phyloP scores from a whole-genome alignment of 257 asterid species.

The Henckelia pumila region DNA sequence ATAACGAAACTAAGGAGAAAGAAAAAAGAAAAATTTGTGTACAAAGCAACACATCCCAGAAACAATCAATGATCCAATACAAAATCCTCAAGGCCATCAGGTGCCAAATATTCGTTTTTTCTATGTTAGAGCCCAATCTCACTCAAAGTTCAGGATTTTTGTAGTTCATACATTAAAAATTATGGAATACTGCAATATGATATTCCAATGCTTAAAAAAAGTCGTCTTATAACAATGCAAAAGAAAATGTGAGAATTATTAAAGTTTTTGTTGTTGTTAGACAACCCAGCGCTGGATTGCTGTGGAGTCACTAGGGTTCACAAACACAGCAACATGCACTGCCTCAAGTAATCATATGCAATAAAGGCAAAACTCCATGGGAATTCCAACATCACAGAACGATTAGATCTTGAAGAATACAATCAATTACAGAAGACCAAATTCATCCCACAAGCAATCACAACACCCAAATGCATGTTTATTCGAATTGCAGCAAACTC shows the following conservation, averaged over 20 bases:
- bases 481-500: constrained; percentile 26
- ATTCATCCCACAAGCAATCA: background rate
- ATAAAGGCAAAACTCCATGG: constrained; percentile 21
- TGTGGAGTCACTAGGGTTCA: constrained; percentile 27
- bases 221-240: constrained; percentile 16
- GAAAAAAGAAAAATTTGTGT: constrained; percentile 13
- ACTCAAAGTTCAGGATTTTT: constrained; percentile 17
- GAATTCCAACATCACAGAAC: constrained; percentile 23
- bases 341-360: constrained; percentile 15
- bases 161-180: constrained; percentile 14
- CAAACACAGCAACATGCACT: constrained; percentile 37
- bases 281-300: constrained; percentile 21
- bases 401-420: constrained; percentile 48
- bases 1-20: too few species aligned
- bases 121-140: constrained; percentile 18
- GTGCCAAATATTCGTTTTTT: background rate
- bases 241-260: constrained; percentile 5
- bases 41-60: background rate
- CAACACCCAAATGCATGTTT: constrained; percentile 3
- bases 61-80: constrained; percentile 12
- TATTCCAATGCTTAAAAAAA: constrained; percentile 3
- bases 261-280: background rate
- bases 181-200: background rate
- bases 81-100: background rate
- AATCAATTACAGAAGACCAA: constrained; percentile 20